Conservation (phyloP, 352 stramenopile genomes). For the Phytophthora cactorum region DNA sequence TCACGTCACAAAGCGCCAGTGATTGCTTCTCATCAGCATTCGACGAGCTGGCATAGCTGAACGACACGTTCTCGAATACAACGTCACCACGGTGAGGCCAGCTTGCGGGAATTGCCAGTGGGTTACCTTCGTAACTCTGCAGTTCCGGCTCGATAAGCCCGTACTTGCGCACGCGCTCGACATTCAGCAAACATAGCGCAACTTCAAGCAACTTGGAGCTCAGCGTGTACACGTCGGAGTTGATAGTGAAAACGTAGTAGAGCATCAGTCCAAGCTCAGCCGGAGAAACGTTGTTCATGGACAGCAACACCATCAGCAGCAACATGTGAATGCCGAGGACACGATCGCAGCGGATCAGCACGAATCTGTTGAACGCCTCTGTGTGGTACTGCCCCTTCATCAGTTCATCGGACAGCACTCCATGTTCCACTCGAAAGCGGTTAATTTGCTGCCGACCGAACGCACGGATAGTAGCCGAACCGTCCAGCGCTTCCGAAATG, state of each 20-base stretch:
- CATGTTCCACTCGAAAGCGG: constrained; percentile 39
- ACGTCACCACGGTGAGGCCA: constrained; percentile 40
- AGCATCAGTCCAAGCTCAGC: constrained; percentile 50
- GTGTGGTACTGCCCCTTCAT: constrained; percentile 34
- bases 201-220: constrained; percentile 38
- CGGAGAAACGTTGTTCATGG: constrained; percentile 37
- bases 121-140: constrained; percentile 22
- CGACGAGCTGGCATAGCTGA: constrained; percentile 28
- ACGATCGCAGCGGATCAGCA: constrained; percentile 44
- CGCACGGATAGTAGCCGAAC: constrained; percentile 41
- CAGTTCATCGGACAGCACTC: constrained; percentile 42
- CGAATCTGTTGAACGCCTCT: constrained; percentile 40
- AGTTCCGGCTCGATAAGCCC: constrained; percentile 41
- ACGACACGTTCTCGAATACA: constrained; percentile 47
- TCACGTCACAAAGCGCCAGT: constrained; percentile 55
- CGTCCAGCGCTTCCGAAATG: constrained; percentile 49
- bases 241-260: constrained; percentile 55
- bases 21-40: constrained; percentile 21
- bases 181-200: constrained; percentile 39
- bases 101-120: constrained; percentile 25
- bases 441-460: constrained; percentile 41
- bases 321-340: constrained; percentile 46
- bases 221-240: constrained; percentile 46
- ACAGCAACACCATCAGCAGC: constrained; percentile 42
- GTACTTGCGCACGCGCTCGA: constrained; percentile 53